These are phyloP conservation scores for Karstenula rhodostoma DNA, from an alignment of 2,329 filamentous ascomycete genomes.

Conservation along the genomic window DNA sequence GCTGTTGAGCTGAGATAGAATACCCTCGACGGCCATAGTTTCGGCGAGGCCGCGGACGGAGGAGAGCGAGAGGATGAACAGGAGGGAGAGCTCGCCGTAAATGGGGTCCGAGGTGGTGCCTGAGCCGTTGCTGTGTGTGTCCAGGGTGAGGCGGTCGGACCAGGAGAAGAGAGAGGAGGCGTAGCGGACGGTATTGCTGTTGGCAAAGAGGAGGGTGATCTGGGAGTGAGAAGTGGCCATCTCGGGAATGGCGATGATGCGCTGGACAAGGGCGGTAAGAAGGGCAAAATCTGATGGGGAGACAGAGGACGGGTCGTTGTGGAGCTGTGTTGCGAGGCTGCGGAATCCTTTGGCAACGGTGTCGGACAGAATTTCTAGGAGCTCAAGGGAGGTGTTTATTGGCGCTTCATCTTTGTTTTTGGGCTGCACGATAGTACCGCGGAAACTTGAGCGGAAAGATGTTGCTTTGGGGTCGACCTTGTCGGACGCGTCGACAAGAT, in stretches of 20 bases:
- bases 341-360: conserved; percentile 85
- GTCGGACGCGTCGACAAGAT: conserved; percentile 53
- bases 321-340: conserved; percentile 79
- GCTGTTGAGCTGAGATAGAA: conserved; percentile 79
- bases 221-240: conserved; percentile 69
- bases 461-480: conserved; percentile 25
- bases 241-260: conserved; percentile 79
- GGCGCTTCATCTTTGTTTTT: conserved; percentile 52
- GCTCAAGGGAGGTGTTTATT: conserved; percentile 40
- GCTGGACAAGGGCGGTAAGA: conserved; percentile 86
- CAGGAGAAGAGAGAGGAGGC: conserved; percentile 91
- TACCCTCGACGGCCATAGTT: conserved; percentile 85
- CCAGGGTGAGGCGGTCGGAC: conserved; percentile 80
- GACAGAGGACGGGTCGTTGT: conserved; percentile 72
- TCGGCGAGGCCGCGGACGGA: conserved; percentile 83
- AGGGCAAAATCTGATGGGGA: conserved; percentile 84
- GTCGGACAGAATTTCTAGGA: conserved; percentile 81
- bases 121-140: conserved; percentile 40
- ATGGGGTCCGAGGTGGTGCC: conserved; percentile 74
- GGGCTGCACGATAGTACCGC: conserved; percentile 41
- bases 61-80: conserved; percentile 89
- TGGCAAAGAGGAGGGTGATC: conserved; percentile 59
- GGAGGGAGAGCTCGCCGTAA: conserved; percentile 89
- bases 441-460: conserved; percentile 46
- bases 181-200: conserved; percentile 75